phyloP scores from a whole-genome alignment of 148 eudicot genomes.

The Camellia japonica region DNA sequence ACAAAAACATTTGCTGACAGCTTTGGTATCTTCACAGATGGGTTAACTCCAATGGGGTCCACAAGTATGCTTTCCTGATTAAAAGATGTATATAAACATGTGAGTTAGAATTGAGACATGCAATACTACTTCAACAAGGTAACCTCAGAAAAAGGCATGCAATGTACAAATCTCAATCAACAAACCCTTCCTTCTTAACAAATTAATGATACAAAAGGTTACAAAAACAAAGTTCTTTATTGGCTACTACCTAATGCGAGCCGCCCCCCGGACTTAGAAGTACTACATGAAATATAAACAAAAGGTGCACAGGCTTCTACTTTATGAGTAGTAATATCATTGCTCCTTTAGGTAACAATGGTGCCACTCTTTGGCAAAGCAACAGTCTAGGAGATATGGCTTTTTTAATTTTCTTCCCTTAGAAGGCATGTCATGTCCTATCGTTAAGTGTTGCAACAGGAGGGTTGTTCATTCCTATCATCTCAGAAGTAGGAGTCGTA shows the following conservation, averaged over 20 bases:
- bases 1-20: slow-evolving; percentile 44
- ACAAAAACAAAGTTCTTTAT: too few species aligned
- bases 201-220: background rate
- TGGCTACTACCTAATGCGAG: too few species aligned
- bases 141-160: background rate
- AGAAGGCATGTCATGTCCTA: too few species aligned
- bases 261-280: too few species aligned
- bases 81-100: background rate
- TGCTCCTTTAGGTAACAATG: background rate
- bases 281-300: too few species aligned
- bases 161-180: background rate
- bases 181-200: background rate
- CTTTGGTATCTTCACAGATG: slow-evolving; percentile 22
- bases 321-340: background rate
- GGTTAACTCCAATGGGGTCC: slow-evolving; percentile 22
- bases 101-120: background rate
- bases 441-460: too few species aligned
- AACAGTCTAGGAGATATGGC: too few species aligned
- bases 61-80: slow-evolving; percentile 31
- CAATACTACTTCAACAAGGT: background rate
- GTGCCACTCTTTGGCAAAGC: too few species aligned
- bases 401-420: too few species aligned
- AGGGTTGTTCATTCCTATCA: too few species aligned
- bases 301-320: background rate
- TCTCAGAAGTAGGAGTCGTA: too few species aligned